Base-by-base conservation (phyloP, 164 flowering plant genomes). In the Stephania cephalantha region DNA sequence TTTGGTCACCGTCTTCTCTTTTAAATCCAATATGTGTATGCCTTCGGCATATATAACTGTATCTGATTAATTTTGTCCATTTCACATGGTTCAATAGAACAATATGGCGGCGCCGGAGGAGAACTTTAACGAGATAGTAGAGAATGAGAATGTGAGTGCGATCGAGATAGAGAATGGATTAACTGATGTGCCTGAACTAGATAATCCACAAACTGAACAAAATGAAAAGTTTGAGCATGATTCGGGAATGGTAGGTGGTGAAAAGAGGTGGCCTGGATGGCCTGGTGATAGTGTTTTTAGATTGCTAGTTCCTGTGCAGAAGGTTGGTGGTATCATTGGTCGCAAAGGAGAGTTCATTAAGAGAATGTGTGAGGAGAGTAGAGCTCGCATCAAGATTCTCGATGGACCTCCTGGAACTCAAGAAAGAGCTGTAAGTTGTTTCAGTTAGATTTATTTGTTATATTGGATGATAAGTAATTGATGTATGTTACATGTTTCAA, bases 261-360 rank as follows among this genome's bases (percentile, higher is more conserved):
- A 87, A 68, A 92, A 90, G 78, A 88, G 74, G 79, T 95, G 99
- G 99, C 97, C 98, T 46, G 99, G 99, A 67, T 95, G 99, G 99
- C 98, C 99, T 65, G 99, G 99, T 64, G 97, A 95, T 81, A 89
- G 83, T 83, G 94, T 95, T 64, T 92, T 92, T 77, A 81, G 99
- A 67, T 85, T 95, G 86, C 81, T 95, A 86, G 95, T 95, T 79
- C 98, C 99, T 79, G 88, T 87, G 0, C 97, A 90, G 50, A 95
- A 93, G 79, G 99, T 95, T 79, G 99, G 99, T 11, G 85, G 94
- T 79, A 89, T 95, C 53, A 95, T 95, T 80, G 99, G 99, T 12
- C 97, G 98, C 61, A 95, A 92, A 74, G 99, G 99, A 25, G 99
- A 95, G 83, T 88, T 87, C 73, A 91, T 95, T 42, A 95, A 92